These are phyloP conservation scores for Pelargonium myrrhifolium DNA, from an alignment of 441 rosid species.

Conservation along the genomic window DNA sequence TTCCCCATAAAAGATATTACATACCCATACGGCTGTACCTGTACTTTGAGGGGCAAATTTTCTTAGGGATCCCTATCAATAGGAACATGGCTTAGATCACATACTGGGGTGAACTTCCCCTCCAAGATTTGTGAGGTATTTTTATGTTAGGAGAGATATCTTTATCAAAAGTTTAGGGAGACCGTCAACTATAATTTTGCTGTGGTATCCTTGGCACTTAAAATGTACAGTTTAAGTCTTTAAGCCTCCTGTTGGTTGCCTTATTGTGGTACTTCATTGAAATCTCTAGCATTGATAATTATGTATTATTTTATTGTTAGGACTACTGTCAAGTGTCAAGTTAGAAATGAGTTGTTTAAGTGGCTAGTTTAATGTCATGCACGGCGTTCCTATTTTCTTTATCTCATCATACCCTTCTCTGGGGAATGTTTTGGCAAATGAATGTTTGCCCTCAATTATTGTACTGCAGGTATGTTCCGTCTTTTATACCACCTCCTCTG, in stretches of 20 bases:
- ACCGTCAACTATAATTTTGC: background rate
- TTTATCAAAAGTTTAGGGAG: background rate
- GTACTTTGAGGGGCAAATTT: background rate
- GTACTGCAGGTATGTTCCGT: conserved; percentile 93
- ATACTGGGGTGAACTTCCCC: background rate
- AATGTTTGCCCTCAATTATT: conserved; percentile 39
- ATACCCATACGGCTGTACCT: background rate
- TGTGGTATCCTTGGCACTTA: background rate
- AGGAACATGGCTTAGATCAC: background rate
- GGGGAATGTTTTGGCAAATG: conserved; percentile 20
- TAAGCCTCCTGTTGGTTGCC: background rate
- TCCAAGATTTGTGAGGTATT: background rate
- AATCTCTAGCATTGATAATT: background rate
- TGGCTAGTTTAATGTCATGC: background rate
- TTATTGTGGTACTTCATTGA: background rate
- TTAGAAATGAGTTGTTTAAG: background rate
- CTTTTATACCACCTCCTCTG: conserved; percentile 94
- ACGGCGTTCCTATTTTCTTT: background rate
- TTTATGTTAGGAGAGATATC: background rate
- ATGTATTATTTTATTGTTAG: background rate
- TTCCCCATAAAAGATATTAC: background rate
- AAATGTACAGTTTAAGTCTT: background rate
- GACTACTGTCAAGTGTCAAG: background rate
- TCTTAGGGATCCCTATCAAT: background rate
- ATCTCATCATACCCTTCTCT: background rate